These are phyloP conservation scores for Yamadazyma paraphyllophila DNA, from an alignment of 805 yeast species.

Conservation along the genomic window DNA sequence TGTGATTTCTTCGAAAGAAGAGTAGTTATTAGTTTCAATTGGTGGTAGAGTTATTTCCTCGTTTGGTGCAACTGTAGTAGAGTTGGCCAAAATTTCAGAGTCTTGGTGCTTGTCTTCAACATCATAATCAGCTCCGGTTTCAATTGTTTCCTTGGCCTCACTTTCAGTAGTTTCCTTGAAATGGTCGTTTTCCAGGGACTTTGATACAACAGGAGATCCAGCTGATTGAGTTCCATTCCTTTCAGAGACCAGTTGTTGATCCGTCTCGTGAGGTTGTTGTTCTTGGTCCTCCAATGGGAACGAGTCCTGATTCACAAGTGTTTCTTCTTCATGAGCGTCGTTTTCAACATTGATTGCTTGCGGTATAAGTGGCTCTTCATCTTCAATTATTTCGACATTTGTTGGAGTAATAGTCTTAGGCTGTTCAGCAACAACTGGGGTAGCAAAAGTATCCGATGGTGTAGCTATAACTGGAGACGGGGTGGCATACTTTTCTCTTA, in stretches of 20 bases:
- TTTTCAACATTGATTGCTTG: neutral
- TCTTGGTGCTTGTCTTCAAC: slow-evolving; percentile 9
- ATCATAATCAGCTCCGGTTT: neutral
- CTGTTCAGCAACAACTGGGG: neutral
- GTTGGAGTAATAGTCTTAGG: neutral
- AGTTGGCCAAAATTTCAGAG: slow-evolving; percentile 39
- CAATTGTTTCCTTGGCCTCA: neutral
- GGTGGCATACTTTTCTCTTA: slow-evolving; percentile 5
- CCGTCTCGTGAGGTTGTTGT: neutral
- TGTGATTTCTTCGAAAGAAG: slow-evolving; percentile 41
- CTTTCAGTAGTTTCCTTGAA: neutral
- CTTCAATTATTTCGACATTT: neutral
- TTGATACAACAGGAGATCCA: no score
- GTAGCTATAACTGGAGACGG: neutral
- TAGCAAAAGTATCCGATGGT: neutral
- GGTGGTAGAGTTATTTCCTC: slow-evolving; percentile 36
- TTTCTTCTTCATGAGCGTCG: slow-evolving; percentile 6
- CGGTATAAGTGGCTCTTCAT: neutral
- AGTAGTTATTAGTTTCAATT: slow-evolving; percentile 38
- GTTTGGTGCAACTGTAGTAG: slow-evolving; percentile 39
- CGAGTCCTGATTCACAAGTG: slow-evolving; percentile 4
- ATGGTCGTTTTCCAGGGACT: no score
- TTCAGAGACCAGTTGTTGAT: neutral
- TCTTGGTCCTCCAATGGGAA: neutral
- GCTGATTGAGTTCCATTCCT: no score